A percentile compares a stretch with the other conserved stretches of the same genome.
Conservation (phyloP, 352 stramenopile genomes). For the Phytophthora vignae region DNA sequence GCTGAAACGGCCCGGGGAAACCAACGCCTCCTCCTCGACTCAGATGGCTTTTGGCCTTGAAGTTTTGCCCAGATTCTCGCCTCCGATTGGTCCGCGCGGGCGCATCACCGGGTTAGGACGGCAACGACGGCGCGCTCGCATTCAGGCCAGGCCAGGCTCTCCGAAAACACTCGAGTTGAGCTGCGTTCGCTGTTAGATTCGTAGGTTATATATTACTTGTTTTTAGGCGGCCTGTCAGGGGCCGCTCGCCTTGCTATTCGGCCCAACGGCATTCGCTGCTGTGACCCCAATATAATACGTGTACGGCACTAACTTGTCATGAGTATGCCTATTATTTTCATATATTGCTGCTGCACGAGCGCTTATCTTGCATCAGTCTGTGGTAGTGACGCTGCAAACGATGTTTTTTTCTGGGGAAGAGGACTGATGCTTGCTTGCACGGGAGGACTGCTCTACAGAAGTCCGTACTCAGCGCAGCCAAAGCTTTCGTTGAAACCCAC, state of each 20-base stretch:
- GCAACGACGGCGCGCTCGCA: slow-evolving; percentile 1
- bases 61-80: slow-evolving; percentile 18
- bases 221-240: neutral
- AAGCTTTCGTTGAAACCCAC: neutral
- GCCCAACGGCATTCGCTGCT: too few species aligned
- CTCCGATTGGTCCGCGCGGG: slow-evolving; percentile 50
- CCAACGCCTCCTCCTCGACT: slow-evolving; percentile 23
- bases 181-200: neutral
- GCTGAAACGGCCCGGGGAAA: slow-evolving; percentile 29
- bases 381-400: too few species aligned
- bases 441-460: too few species aligned
- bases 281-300: too few species aligned
- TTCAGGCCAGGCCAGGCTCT: neutral
- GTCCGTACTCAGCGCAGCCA: neutral
- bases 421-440: too few species aligned
- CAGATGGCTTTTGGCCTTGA: slow-evolving; percentile 29
- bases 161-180: neutral
- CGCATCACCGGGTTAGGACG: slow-evolving; percentile 28
- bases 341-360: too few species aligned
- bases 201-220: too few species aligned
- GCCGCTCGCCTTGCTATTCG: neutral
- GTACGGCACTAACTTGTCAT: too few species aligned
- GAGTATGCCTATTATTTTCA: too few species aligned
- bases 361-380: too few species aligned
- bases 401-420: too few species aligned